These are phyloP conservation scores for Trichosporon asahii DNA, from an alignment of 1,284 basidiomycete species.

Conservation along the genomic window DNA sequence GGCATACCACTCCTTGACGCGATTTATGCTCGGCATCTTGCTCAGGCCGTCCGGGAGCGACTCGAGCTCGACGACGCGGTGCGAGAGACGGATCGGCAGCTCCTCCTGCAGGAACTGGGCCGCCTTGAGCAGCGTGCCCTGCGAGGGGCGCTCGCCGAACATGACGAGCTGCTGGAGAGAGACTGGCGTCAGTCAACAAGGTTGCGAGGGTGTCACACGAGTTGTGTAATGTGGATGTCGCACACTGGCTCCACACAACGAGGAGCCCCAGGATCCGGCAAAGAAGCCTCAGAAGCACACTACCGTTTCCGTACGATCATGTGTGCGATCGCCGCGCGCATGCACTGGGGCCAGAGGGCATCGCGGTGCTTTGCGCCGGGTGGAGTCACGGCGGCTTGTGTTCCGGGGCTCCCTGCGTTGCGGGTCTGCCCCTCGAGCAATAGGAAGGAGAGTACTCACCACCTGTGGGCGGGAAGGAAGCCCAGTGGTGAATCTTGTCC, in stretches of 20 bases:
- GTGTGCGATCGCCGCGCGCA: neutral
- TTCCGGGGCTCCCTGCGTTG: neutral
- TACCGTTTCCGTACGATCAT: neutral
- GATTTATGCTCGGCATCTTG: slow-evolving; percentile 88
- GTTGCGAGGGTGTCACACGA: neutral
- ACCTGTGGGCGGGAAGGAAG: slow-evolving; percentile 87
- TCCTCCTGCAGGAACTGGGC: slow-evolving; percentile 74
- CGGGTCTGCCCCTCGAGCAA: neutral
- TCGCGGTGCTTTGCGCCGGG: neutral
- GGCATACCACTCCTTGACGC: slow-evolving; percentile 98
- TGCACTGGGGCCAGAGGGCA: neutral
- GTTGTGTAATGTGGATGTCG: neutral
- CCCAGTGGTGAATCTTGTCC: slow-evolving; percentile 91
- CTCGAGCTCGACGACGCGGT: slow-evolving; percentile 94
- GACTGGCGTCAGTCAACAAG: slow-evolving; percentile 55
- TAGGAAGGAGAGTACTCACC: slow-evolving; percentile 57
- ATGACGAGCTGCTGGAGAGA: slow-evolving; percentile 87
- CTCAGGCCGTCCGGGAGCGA: slow-evolving; percentile 87
- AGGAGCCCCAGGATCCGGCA: neutral
- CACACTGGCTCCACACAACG: neutral
- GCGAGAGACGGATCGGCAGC: slow-evolving; percentile 88
- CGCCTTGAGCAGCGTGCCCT: slow-evolving; percentile 80
- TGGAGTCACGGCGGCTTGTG: neutral
- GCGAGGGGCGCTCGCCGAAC: slow-evolving; percentile 76
- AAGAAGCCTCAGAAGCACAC: neutral